Evolutionary conservation across 805 yeast species (phyloP), one percentile per base, ranked within the genome.

Genomic region (Lachancea mirantina): DNA sequence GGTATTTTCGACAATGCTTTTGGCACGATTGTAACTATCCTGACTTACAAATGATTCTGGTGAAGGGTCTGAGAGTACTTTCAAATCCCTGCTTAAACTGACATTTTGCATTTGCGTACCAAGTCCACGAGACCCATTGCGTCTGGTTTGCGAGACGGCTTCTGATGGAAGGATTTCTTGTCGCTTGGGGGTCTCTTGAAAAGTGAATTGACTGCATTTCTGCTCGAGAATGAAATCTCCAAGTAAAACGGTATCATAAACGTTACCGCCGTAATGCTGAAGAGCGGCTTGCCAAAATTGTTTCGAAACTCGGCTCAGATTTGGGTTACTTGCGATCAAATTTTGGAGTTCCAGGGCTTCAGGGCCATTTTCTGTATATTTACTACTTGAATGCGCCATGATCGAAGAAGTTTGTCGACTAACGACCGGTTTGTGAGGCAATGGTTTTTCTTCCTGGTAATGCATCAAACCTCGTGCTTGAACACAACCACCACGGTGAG

Each of bases 241-340:
- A 8, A 63, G 36, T 2, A 52, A 44, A 6, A 70, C 34, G 0
- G 70, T 70, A 30, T 51, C 59, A 13, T 42, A 41, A 2, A 64
- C 39, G 35, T 72, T 62, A 3, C 76, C 76, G n/a, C 59, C 39
- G 44, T 62, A 72, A 43, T 66, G 70, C 10, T 38, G 49, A 4
- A 74, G 30, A 8, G 67, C 64, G 9, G 55, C 45, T 14, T 50
- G 40, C 22, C 67, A 57, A 37, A 75, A 74, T 1, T 41, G 41
- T 33, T 59, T 59, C 39, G 61, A 60, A 8, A 74, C 44, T 1
- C 45, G 40, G 9, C 49, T 52, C 8, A 74, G 50, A 5, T 40
- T 40, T 0, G 50, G 41, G 43, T 69, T 68, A 7, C 58, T 44
- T 8, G 50, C 42, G 15, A 64, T 53, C 2, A 62, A 32, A 2